These are phyloP conservation scores for Cyberlindnera xylosilytica DNA, from an alignment of 805 yeast species.

Conservation along the genomic window DNA sequence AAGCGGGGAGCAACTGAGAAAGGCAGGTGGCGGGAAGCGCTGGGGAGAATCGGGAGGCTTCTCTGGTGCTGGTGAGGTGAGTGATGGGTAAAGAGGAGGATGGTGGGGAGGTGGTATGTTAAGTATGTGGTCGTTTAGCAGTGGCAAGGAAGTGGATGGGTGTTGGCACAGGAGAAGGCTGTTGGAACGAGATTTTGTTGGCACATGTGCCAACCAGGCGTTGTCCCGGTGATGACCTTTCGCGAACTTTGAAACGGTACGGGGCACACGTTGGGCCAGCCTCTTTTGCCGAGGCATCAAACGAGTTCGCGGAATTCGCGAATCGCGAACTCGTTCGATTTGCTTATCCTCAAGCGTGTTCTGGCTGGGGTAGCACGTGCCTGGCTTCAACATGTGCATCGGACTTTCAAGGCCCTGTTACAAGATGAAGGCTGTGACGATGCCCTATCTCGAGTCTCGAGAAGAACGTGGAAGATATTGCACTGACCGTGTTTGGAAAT, in stretches of 20 bases:
- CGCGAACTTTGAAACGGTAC: background rate
- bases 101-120: background rate
- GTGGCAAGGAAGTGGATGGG: background rate
- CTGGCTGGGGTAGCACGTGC: too few relatives aligned
- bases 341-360: too few relatives aligned
- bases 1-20: slow-evolving; percentile 1
- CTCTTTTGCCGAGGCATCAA: background rate
- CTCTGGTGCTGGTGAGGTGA: too few relatives aligned
- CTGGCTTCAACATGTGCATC: too few relatives aligned
- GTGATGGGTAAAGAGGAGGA: background rate
- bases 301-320: background rate
- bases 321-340: too few relatives aligned
- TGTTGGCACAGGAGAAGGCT: background rate
- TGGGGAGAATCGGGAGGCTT: too few relatives aligned
- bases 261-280: slow-evolving; percentile 1
- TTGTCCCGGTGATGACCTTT: background rate
- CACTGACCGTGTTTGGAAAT: too few relatives aligned
- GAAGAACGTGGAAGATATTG: too few relatives aligned
- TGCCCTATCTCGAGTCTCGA: too few relatives aligned
- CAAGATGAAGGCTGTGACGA: too few relatives aligned
- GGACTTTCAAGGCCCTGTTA: too few relatives aligned
- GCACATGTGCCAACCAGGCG: slow-evolving; percentile 1
- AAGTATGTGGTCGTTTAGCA: background rate
- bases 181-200: background rate
- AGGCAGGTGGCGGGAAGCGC: background rate